Percentiles rank a stretch among this genome's conserved stretches.
Conservation (phyloP, 2,329 filamentous ascomycete species). For the Trichophyton equinum region DNA sequence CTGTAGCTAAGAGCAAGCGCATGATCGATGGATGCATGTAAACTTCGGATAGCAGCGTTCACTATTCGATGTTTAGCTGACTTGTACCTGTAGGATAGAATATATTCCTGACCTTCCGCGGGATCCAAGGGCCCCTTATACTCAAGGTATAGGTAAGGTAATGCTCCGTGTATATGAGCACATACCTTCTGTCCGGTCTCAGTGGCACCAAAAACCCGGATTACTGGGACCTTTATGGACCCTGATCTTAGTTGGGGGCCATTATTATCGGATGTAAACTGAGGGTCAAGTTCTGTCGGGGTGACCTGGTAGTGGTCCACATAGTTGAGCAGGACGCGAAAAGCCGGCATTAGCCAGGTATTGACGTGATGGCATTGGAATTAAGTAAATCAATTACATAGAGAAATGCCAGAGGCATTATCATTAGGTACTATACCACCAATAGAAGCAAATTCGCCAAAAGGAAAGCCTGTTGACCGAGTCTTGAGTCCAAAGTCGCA, state of each 20-base stretch:
- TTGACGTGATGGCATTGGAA: conserved; percentile 8
- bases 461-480: neutral
- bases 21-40: conserved; percentile 82
- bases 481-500: neutral
- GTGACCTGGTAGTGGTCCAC: conserved; percentile 84
- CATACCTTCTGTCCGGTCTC: conserved; percentile 94
- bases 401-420: neutral
- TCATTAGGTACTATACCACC: neutral
- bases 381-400: neutral
- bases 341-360: conserved; percentile 50
- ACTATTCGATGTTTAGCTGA: conserved; percentile 39
- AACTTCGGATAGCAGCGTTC: conserved; percentile 57
- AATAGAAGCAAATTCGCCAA: neutral
- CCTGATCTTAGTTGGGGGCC: conserved; percentile 48
- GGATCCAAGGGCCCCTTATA: conserved; percentile 58
- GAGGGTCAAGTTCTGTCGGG: conserved; percentile 69
- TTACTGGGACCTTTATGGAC: conserved; percentile 63
- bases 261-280: conserved; percentile 53
- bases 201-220: conserved; percentile 83
- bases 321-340: conserved; percentile 86
- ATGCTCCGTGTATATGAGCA: conserved; percentile 86
- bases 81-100: neutral
- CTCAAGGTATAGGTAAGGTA: conserved; percentile 89
- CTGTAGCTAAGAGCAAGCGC: conserved; percentile 77
- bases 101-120: conserved; percentile 48